A percentile compares a stretch with the other conserved stretches of the same genome.
Evolutionary conservation across 352 stramenopile species (phyloP).

Genomic region (Pythium brassicae): DNA sequence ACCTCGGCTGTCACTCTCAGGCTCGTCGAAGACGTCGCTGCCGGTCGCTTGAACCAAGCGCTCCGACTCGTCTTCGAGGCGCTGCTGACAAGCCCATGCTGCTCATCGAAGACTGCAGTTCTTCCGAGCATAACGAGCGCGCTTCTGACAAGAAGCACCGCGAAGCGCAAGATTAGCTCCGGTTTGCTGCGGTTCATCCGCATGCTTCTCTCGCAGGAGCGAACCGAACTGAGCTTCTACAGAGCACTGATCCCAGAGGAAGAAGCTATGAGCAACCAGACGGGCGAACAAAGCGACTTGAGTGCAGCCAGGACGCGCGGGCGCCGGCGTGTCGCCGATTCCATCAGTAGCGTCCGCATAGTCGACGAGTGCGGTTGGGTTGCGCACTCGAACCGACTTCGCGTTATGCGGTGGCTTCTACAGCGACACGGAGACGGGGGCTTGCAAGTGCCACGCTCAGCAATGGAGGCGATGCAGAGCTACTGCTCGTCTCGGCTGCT

Average conservation of each 20-base stretch:
- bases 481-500: constrained; percentile 2
- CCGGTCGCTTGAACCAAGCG: constrained; percentile 15
- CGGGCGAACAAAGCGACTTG: neutral
- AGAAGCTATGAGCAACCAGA: constrained; percentile 1
- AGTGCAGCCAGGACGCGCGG: too few species aligned
- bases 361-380: too few species aligned
- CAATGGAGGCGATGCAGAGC: neutral
- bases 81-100: constrained; percentile 22
- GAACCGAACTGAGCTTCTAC: constrained; percentile 26
- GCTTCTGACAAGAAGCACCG: neutral
- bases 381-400: constrained; percentile 17
- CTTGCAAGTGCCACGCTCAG: neutral
- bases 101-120: constrained; percentile 11
- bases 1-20: too few species aligned
- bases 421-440: constrained; percentile 5
- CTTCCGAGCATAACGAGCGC: neutral
- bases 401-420: constrained; percentile 20
- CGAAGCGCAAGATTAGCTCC: constrained; percentile 21
- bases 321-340: too few species aligned
- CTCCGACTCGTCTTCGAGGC: constrained; percentile 24
- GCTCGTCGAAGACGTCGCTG: constrained; percentile 4
- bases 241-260: constrained; percentile 13
- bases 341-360: too few species aligned
- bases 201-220: constrained; percentile 28
- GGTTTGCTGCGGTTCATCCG: constrained; percentile 36